Evolutionary conservation across 2,329 filamentous ascomycete species (phyloP), one percentile per base, ranked within the genome.

Genomic region (Hymenoscyphus linearis): DNA sequence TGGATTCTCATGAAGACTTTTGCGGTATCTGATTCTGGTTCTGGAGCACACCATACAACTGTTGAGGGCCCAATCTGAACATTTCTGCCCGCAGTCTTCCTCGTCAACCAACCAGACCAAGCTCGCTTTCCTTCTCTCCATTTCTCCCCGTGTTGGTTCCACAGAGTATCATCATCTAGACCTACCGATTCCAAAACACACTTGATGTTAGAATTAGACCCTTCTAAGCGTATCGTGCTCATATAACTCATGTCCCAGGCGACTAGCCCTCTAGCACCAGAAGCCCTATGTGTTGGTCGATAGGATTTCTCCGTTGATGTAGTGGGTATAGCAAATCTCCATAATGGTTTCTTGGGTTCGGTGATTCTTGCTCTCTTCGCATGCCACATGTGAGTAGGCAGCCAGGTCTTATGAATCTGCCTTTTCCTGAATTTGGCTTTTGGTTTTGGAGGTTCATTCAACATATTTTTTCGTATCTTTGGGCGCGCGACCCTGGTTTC

Each of bases 201-300:
- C 60, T 86, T 79, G 47, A 96, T 77, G 58, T 86, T 87, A 34
- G 78, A 74, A 47, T 84, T 77, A 14, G 79, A 76, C 0, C 93
- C 95, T 67, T 88, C 86, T 3, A 98, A 73, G 14, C 87, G 82
- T 66, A 98, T 88, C 1, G 91, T 96, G 67, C 90, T 90, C 78
- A 95, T 89, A 73, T 97, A 99, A 73, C 93, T 98, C 79, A 86
- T 90, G 75, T 99, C 95, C 92, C 93, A 98, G 0, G 87, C 87
- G 52, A 98, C 80, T 25, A 88, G 88, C 4, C 95, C 93, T 66
- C 87, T 85, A 58, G 87, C 82, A 31, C 86, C 86, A 58, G 86
- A 85, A 25, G 91, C 88, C 65, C 93, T 85, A 77, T 98, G 92
- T 0, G 91, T 95, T 53, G 91, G 85, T 57, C 95, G 82, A 73